phyloP scores from a whole-genome alignment of 805 yeast species.

The Zygosaccharomyces lentus region DNA sequence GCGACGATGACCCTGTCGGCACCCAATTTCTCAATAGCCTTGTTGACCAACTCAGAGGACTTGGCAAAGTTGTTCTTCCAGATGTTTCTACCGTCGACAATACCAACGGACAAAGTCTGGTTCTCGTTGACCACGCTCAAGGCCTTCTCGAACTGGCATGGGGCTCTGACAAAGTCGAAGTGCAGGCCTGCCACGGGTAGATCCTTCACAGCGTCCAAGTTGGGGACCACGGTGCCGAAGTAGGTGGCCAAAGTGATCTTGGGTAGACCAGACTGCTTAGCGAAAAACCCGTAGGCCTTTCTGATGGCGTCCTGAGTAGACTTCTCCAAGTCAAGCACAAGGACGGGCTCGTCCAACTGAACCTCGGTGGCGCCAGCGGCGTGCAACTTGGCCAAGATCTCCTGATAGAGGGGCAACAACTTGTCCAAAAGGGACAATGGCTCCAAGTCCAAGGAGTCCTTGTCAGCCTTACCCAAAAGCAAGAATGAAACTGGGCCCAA shows the following conservation, averaged over 20 bases:
- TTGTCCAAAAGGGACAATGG: slow-evolving; percentile 87
- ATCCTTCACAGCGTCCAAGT: slow-evolving; percentile 80
- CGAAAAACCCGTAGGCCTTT: slow-evolving; percentile 76
- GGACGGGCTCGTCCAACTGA: slow-evolving; percentile 96
- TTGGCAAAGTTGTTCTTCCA: slow-evolving; percentile 95
- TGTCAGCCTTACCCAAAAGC: slow-evolving; percentile 95
- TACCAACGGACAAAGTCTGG: slow-evolving; percentile 91
- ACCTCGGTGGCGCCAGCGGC: slow-evolving; percentile 93
- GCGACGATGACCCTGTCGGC: slow-evolving; percentile 82
- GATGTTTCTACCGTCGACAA: slow-evolving; percentile 98
- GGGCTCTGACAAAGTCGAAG: slow-evolving; percentile 92
- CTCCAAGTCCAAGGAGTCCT: slow-evolving; percentile 91
- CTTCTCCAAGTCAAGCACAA: slow-evolving; percentile 89
- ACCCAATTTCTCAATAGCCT: slow-evolving; percentile 83
- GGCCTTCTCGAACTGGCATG: slow-evolving; percentile 91
- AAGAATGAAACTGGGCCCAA: slow-evolving; percentile 96
- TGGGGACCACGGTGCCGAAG: slow-evolving; percentile 98
- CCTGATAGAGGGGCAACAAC: slow-evolving; percentile 89
- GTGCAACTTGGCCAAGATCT: slow-evolving; percentile 79
- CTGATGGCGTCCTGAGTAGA: slow-evolving; percentile 80
- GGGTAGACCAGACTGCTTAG: slow-evolving; percentile 63
- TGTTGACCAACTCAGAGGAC: slow-evolving; percentile 76
- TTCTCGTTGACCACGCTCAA: slow-evolving; percentile 57
- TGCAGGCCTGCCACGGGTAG: slow-evolving; percentile 95
- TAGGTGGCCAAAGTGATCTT: slow-evolving; percentile 82